Evolutionary conservation across 2,329 filamentous ascomycete species (phyloP).

Genomic region (Ophiocordyceps camponoti-leonardi): DNA sequence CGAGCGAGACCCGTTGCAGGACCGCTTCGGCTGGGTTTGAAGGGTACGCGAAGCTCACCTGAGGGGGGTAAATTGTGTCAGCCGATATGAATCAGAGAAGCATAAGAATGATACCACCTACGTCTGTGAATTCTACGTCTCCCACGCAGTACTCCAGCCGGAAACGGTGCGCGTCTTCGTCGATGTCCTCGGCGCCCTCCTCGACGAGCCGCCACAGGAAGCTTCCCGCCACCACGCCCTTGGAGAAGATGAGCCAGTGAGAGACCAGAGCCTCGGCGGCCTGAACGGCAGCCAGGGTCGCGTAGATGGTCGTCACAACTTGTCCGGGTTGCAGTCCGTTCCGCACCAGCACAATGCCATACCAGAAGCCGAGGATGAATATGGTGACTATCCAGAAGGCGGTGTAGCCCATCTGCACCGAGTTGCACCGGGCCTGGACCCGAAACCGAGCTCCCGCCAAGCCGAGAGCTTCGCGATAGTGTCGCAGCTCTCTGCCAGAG

Average conservation of each 20-base stretch:
- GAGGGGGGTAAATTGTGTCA: background rate
- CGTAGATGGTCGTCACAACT: conserved; percentile 74
- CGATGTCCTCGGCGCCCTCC: background rate
- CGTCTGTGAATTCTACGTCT: conserved; percentile 51
- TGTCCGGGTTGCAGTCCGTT: conserved; percentile 43
- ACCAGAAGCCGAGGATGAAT: conserved; percentile 85
- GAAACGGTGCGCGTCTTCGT: background rate
- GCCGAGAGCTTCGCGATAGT: conserved; percentile 42
- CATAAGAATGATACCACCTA: conserved; percentile 18
- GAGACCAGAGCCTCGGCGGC: conserved; percentile 59
- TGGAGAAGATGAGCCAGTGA: conserved; percentile 60
- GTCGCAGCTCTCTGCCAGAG: conserved; percentile 47
- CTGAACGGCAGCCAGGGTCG: conserved; percentile 59
- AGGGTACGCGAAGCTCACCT: conserved; percentile 76
- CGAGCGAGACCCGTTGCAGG: conserved; percentile 45
- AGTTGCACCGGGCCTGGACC: conserved; percentile 49
- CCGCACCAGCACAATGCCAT: conserved; percentile 54
- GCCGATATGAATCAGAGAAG: background rate
- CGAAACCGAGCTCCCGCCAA: conserved; percentile 46
- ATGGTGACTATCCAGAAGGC: conserved; percentile 60
- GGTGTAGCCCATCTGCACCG: conserved; percentile 55
- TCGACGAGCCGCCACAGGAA: conserved; percentile 33
- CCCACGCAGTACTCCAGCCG: conserved; percentile 32
- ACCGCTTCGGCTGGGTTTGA: conserved; percentile 43
- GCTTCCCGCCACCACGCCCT: conserved; percentile 58